A percentile compares a stretch with the other conserved stretches of the same genome.
phyloP scores from a whole-genome alignment of 192 early-diverging fungal genomes.

The Backusella mclennaniae region DNA sequence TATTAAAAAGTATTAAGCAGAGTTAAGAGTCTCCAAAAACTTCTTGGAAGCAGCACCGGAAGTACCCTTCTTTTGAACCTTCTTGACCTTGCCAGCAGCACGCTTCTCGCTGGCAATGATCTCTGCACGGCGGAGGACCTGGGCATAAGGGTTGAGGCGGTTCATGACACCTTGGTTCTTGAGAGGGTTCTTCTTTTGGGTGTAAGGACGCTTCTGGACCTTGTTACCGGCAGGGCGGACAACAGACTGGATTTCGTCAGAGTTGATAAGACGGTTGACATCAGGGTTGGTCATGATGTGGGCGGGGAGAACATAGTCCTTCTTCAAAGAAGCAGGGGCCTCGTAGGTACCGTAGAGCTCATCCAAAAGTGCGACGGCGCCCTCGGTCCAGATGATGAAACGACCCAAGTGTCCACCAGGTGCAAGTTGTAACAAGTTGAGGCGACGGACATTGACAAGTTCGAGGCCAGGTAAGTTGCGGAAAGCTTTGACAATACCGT shows the following conservation, averaged over 20 bases:
- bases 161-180: constrained; percentile 89
- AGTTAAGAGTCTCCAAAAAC: constrained; percentile 38
- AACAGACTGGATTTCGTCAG: constrained; percentile 94
- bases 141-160: constrained; percentile 98
- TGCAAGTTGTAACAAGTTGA: constrained; percentile 98
- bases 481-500: constrained; percentile 95
- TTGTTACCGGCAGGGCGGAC: constrained; percentile 80
- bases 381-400: constrained; percentile 99
- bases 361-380: constrained; percentile 90
- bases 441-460: constrained; percentile 82
- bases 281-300: constrained; percentile 93
- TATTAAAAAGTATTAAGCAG: constrained; percentile 26
- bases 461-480: constrained; percentile 99
- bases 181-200: constrained; percentile 99
- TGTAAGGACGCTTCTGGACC: constrained; percentile 87
- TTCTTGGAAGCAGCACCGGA: constrained; percentile 28
- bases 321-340: constrained; percentile 81
- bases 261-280: constrained; percentile 94
- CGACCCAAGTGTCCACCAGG: constrained; percentile 99
- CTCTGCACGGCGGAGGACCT: constrained; percentile 83
- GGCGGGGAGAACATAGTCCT: constrained; percentile 82
- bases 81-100: constrained; percentile 53
- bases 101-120: constrained; percentile 55
- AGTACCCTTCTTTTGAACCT: constrained; percentile 37
- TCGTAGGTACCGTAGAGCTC: constrained; percentile 89